These are phyloP conservation scores for Fusarium stilboides DNA, from an alignment of 2,329 filamentous ascomycete genomes.

Conservation along the genomic window DNA sequence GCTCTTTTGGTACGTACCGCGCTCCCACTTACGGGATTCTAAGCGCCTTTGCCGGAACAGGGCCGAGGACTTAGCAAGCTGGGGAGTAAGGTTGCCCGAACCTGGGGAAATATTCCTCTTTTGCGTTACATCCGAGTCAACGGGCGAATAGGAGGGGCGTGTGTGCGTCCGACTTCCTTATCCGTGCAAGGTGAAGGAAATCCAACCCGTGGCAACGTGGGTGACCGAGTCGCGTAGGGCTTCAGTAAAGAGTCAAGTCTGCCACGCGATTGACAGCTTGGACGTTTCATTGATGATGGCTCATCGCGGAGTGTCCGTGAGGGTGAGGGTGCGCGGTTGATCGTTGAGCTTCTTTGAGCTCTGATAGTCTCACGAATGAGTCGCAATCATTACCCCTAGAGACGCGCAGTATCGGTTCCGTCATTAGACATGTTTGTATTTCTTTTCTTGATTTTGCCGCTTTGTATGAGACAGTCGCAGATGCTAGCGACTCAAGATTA, in stretches of 20 bases:
- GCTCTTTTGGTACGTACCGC: constrained; percentile 5
- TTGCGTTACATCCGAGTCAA: neutral
- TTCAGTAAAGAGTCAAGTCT: constrained; percentile 18
- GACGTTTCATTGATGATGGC: constrained; percentile 30
- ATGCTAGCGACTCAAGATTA: constrained; percentile 6
- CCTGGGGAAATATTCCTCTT: constrained; percentile 26
- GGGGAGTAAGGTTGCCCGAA: constrained; percentile 25
- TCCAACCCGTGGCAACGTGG: constrained; percentile 9
- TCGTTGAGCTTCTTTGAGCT: constrained; percentile 1
- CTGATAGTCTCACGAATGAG: constrained; percentile 23
- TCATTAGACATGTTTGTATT: constrained; percentile 24
- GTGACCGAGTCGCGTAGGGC: constrained; percentile 34
- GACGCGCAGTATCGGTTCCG: neutral
- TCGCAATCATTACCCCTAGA: constrained; percentile 10
- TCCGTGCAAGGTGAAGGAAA: constrained; percentile 5
- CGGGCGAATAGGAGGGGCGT: constrained; percentile 26
- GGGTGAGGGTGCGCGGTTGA: constrained; percentile 11
- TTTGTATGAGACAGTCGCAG: constrained; percentile 18
- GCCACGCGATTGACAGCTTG: constrained; percentile 43
- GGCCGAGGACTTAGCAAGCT: constrained; percentile 11
- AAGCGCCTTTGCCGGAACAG: constrained; percentile 19
- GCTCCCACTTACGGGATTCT: neutral
- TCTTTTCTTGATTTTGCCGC: neutral
- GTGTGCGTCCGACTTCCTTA: constrained; percentile 4
- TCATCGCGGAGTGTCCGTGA: constrained; percentile 29